Evolutionary conservation across 345 rosid species (phyloP), one percentile per base, ranked within the genome.

Genomic region (rapeseed (Brassica napus)): DNA sequence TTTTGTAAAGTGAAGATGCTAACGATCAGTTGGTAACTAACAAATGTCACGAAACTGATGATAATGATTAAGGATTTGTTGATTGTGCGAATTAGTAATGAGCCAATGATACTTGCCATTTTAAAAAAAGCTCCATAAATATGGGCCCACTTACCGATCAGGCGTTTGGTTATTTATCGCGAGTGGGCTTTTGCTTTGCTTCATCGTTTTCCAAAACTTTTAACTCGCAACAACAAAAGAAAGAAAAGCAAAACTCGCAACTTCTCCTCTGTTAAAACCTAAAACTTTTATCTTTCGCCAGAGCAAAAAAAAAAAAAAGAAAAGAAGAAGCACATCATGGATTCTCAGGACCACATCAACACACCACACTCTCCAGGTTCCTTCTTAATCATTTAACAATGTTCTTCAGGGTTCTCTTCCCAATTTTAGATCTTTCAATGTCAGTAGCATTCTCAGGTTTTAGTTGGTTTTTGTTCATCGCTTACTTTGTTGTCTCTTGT

Each of bases 121-220:
- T 32, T 32, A 4, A 7, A 6, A 7, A 37, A 37, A 37, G 42
- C 42, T 37, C 42, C 42, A 37, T 37, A 37, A 37, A 37, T 37
- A 0, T 65, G 76, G 81, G 81, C 57, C 77, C 39, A 65, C 21
- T n/a, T 26, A 71, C 65, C 66, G 47, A 77, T 65, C 67, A 8
- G 44, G 8, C 14, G 30, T 69, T 77, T 61, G 54, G 63, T 67
- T 32, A 32, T 42, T 37, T 9, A 42, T 32, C 1, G 49, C 10
- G 49, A 69, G 75, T 78, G 81, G 81, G 72, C 76, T 78, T 77
- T 78, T 78, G 72, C 81, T 78, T 78, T 10, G 76, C 76, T 71
- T 78, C 81, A 65, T 78, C 81, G 81, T 78, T 78, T 77, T 18
- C 54, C 54, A 37, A 65, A 49, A 67, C 10, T 21, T 12, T 42